Conservation (phyloP, 345 rosid species). For the Gossypium sturtianum region DNA sequence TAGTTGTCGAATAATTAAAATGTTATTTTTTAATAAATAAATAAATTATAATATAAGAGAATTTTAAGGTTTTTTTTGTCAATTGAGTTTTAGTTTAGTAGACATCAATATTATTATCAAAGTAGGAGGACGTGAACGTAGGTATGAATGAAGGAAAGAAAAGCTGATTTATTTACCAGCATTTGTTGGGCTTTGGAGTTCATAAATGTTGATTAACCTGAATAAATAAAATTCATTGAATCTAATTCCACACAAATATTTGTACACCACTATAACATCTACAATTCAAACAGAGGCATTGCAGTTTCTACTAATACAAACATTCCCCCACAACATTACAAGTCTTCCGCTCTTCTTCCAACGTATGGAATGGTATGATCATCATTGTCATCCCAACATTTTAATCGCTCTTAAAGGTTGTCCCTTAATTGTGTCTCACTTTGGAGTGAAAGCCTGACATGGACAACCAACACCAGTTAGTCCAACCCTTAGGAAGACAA, state of each 20-base stretch:
- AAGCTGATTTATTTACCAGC: too few relatives aligned
- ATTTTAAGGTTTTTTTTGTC: too few relatives aligned
- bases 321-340: conserved; percentile 9
- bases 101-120: too few relatives aligned
- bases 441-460: conserved; percentile 76
- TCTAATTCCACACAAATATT: conserved; percentile 19
- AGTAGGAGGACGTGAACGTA: too few relatives aligned
- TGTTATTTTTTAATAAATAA: too few relatives aligned
- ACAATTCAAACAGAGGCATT: conserved; percentile 13
- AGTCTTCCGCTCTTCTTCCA: conserved; percentile 8
- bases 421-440: conserved; percentile 35
- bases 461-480: conserved; percentile 10
- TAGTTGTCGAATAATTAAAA: too few relatives aligned
- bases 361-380: neutral
- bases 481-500: neutral
- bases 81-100: too few relatives aligned
- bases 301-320: conserved; percentile 23
- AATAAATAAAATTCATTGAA: conserved; percentile 6
- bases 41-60: too few relatives aligned
- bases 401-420: neutral
- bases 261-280: conserved; percentile 31
- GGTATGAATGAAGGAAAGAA: too few relatives aligned
- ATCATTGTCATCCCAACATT: neutral
- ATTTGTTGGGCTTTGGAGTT: neutral
- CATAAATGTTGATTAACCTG: neutral